A percentile compares a stretch with the other conserved stretches of the same genome.
Evolutionary conservation across 768 basidiomycete species (phyloP).

Genomic region (Melanogaster broomeanus): DNA sequence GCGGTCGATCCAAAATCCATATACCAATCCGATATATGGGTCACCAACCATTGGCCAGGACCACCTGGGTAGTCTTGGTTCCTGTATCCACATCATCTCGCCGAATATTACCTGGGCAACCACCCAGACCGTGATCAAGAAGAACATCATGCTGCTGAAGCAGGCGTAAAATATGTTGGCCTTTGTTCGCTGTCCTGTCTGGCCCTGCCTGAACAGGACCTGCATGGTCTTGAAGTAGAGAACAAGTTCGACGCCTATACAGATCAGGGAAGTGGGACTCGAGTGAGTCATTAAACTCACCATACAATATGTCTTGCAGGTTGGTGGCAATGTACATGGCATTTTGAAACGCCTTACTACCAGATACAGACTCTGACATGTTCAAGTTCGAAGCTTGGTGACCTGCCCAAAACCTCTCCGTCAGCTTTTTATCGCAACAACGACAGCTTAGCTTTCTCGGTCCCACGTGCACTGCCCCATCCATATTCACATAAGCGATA

Average conservation of each 20-base stretch:
- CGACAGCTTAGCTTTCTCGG: no score
- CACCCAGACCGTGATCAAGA: constrained; percentile 33
- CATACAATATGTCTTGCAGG: constrained; percentile 26
- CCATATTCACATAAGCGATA: no score
- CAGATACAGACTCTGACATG: no score
- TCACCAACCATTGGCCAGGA: constrained; percentile 31
- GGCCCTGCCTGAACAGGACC: constrained; percentile 13
- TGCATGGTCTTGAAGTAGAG: constrained; percentile 28
- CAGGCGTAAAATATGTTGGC: constrained; percentile 16
- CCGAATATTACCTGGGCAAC: constrained; percentile 19
- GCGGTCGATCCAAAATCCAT: constrained; percentile 32
- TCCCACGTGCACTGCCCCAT: no score
- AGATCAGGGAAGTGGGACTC: not conserved
- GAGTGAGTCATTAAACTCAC: constrained; percentile 4
- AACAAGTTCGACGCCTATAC: constrained; percentile 24
- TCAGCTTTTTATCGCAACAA: no score
- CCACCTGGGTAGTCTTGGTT: constrained; percentile 36
- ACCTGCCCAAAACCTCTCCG: no score
- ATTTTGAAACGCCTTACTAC: no score
- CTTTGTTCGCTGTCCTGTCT: not conserved
- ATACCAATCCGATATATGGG: constrained; percentile 29
- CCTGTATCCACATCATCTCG: constrained; percentile 36
- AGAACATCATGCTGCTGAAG: constrained; percentile 27
- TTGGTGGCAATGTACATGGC: constrained; percentile 27
- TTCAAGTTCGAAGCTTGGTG: no score